Base-by-base conservation (phyloP, 2,329 filamentous ascomycete genomes). In the Dactylellina sp. region DNA sequence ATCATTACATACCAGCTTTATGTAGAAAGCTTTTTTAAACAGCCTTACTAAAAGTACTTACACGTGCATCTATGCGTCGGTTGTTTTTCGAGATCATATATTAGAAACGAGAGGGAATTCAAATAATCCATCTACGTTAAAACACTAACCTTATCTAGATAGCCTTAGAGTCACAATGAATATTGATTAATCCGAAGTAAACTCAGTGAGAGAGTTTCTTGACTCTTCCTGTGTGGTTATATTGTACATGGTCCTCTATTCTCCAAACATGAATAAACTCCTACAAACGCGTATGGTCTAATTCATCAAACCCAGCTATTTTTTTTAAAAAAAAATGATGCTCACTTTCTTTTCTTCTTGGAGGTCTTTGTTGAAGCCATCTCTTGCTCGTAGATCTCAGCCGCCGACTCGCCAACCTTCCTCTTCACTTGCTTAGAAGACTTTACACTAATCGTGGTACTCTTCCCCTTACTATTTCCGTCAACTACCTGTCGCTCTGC, bases 391-490 rank as follows among this genome's bases (percentile, higher is more conserved):
- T 88, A 89, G 14, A 89, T 85, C 78, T 89, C 88, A 20, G 83
- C 83, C 2, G 87, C 88, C 14, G 85, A 87, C 68, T 82, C 80
- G 1, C 79, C 80, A 14, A 87, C 90, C 83, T 96, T 96, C 78
- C 92, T 85, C 85, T 95, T 94, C 2, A 78, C 78, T 82, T 93
- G 92, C 68, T 84, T 84, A 7, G 77, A 61, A n/a, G 88, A 87
- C 84, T 93, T 95, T 63, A 98, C 88, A 80, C 91, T 93, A 25
- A 97, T 92, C 0, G 89, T 89, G 14, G 85, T 84, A 78, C 85
- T 87, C 52, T 84, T 83, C 56, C 86, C 84, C 7, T 86, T 86
- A 24, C 80, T 76, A 74, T 81, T 79, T 82, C 84, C 80, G 86
- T 86, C 42, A 1, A 84, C 81, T 32, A 97, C 88, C 79, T 93